phyloP scores from a whole-genome alignment of 306 rosid genomes.

The Argentina anserina region DNA sequence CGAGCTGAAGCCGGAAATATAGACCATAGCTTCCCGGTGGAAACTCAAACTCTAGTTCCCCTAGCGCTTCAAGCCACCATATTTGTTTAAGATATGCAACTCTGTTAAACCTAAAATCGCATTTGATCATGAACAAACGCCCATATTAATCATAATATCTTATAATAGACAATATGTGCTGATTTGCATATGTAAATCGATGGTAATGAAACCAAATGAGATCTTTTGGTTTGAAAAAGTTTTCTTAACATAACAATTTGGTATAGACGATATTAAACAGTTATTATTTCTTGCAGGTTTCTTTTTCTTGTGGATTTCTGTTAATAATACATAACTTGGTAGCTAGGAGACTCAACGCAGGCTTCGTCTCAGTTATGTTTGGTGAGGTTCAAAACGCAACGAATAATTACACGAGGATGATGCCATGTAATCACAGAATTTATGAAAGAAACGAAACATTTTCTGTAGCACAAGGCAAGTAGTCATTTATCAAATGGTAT shows the following conservation, averaged over 20 bases:
- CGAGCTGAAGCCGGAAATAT: constrained; percentile 67
- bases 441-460: not conserved
- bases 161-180: not conserved
- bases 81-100: constrained; percentile 82
- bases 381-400: not conserved
- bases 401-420: not conserved
- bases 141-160: not conserved
- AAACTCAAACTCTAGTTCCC: constrained; percentile 74
- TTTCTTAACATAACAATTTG: not conserved
- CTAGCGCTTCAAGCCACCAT: constrained; percentile 86
- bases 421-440: not conserved
- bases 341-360: not conserved
- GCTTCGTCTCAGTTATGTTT: not conserved
- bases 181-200: not conserved
- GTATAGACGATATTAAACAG: not conserved
- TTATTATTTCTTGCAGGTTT: not conserved
- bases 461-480: constrained; percentile 17
- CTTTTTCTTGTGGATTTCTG: not conserved
- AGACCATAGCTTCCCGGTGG: constrained; percentile 58
- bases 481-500: constrained; percentile 15
- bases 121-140: not conserved
- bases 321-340: not conserved
- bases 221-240: not conserved
- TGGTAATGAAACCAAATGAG: not conserved
- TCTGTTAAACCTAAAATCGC: constrained; percentile 43